phyloP scores from a whole-genome alignment of 352 stramenopile species.

The Peronospora destructor region DNA sequence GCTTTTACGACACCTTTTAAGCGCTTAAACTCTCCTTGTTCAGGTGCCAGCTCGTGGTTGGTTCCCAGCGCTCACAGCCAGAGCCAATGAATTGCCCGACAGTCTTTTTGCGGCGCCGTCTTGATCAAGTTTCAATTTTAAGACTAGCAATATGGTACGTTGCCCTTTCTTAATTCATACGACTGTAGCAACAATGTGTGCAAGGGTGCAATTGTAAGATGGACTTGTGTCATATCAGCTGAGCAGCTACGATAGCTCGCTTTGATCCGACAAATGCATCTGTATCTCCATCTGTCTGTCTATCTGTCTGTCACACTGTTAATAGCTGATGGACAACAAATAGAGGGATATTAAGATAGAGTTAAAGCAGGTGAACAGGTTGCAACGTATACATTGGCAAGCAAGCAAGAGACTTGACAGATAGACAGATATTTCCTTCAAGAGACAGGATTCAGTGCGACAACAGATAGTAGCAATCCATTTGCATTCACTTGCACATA shows the following conservation, averaged over 20 bases:
- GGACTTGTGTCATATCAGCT: neutral
- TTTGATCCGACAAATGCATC: neutral
- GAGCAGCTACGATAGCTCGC: no score
- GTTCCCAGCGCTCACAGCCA: conserved; percentile 24
- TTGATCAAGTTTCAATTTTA: conserved; percentile 85
- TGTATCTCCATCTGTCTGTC: conserved; percentile 10
- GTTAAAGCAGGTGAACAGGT: conserved; percentile 17
- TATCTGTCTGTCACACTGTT: neutral
- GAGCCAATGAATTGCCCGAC: conserved; percentile 15
- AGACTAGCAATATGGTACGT: conserved; percentile 83
- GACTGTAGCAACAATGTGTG: conserved; percentile 4
- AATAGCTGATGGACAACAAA: no score
- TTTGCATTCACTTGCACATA: no score
- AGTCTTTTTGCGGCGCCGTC: conserved; percentile 75
- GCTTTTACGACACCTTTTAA: conserved; percentile 13
- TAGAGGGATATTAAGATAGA: neutral
- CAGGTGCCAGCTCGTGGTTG: conserved; percentile 16
- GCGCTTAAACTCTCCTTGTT: conserved; percentile 7
- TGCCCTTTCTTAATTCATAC: conserved; percentile 8
- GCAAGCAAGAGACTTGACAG: no score
- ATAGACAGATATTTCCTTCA: neutral
- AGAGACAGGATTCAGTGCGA: neutral
- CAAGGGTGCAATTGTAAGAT: neutral
- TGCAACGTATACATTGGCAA: no score
- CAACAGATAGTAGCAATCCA: no score